Percentiles rank a stretch among this genome's conserved stretches.
Evolutionary conservation across 306 rosid genomes (phyloP).

Genomic region (Vachellia pachyceras): DNA sequence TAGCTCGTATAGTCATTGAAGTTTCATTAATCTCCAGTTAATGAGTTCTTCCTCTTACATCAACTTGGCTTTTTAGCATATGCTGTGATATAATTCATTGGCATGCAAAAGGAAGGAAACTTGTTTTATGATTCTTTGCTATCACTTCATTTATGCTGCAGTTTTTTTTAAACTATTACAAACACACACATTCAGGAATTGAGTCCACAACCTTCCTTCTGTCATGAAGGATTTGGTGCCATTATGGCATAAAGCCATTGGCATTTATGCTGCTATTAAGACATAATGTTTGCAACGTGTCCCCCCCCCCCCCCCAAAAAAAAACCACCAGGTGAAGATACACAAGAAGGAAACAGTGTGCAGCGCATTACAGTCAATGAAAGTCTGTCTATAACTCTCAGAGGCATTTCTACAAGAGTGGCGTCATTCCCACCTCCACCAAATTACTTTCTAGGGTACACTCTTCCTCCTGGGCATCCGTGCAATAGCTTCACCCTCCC

Average conservation of each 20-base stretch:
- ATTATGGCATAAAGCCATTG: background rate
- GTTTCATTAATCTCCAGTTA: background rate
- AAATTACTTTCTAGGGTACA: slow-evolving; percentile 76
- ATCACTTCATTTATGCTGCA: slow-evolving; percentile 7
- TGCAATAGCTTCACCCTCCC: slow-evolving; percentile 86
- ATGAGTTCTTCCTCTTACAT: background rate
- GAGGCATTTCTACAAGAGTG: slow-evolving; percentile 26
- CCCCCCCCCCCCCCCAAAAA: too few relatives aligned
- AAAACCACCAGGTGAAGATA: slow-evolving; percentile 67
- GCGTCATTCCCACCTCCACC: slow-evolving; percentile 70
- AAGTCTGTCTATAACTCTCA: slow-evolving; percentile 38
- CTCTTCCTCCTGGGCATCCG: slow-evolving; percentile 88
- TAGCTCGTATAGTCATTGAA: background rate
- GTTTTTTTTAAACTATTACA: background rate
- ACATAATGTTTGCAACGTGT: slow-evolving; percentile 35
- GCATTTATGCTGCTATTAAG: slow-evolving; percentile 14
- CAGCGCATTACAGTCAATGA: slow-evolving; percentile 49
- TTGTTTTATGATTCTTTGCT: slow-evolving; percentile 22
- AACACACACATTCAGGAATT: background rate
- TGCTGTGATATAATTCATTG: slow-evolving; percentile 2
- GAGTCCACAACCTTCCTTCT: background rate
- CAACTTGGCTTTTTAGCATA: background rate
- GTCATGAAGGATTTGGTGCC: background rate
- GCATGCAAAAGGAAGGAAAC: slow-evolving; percentile 18
- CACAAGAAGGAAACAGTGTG: slow-evolving; percentile 43